Conservation (phyloP, 2,329 filamentous ascomycete species). For the Cyanodermella asteris region DNA sequence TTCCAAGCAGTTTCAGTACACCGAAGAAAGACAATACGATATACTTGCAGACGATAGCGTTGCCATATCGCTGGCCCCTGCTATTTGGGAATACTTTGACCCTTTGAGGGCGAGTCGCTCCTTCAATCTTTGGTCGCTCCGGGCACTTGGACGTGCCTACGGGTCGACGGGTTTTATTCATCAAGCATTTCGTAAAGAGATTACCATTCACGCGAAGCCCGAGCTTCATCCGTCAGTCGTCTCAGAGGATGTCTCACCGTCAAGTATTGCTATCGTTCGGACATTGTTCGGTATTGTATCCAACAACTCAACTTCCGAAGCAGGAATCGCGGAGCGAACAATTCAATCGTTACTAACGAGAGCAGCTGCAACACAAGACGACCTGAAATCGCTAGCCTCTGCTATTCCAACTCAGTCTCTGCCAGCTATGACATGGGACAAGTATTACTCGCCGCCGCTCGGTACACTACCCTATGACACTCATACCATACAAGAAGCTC, state of each 20-base stretch:
- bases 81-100: constrained; percentile 57
- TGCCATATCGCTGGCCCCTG: constrained; percentile 38
- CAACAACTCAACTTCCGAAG: too few relatives aligned
- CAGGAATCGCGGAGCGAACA: constrained; percentile 22
- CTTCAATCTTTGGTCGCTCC: constrained; percentile 69
- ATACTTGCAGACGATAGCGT: constrained; percentile 45
- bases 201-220: too few relatives aligned
- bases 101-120: constrained; percentile 39
- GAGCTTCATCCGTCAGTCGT: too few relatives aligned
- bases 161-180: constrained; percentile 50
- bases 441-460: constrained; percentile 18
- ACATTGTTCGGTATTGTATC: constrained; percentile 39
- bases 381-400: too few relatives aligned
- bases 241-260: too few relatives aligned
- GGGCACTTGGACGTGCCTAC: constrained; percentile 66
- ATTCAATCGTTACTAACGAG: constrained; percentile 20
- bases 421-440: constrained; percentile 20
- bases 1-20: constrained; percentile 49
- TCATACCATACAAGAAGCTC: constrained; percentile 3
- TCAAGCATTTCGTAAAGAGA: too few relatives aligned
- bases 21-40: constrained; percentile 36
- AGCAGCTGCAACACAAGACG: constrained; percentile 10
- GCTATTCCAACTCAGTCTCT: constrained; percentile 9
- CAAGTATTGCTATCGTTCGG: constrained; percentile 32
- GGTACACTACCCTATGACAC: constrained; percentile 8